Base-by-base conservation (phyloP, 78 protist species). In the Polysphondylium violaceum region DNA sequence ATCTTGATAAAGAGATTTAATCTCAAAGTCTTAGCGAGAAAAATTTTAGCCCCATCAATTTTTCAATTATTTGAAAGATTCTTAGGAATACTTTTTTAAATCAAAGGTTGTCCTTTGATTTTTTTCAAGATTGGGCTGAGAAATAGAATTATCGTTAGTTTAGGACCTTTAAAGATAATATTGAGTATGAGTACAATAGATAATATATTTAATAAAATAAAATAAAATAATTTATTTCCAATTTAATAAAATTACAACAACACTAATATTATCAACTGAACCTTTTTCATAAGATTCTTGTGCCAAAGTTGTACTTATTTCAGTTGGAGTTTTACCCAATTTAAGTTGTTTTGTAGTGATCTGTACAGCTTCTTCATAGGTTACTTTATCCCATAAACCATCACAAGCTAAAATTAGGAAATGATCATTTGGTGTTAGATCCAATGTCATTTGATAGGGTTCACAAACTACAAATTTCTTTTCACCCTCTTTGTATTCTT, bases 351-450 rank as follows among this genome's bases (percentile, higher is more conserved):
- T 75, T 33, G 77, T 25, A 36, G 43, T 44, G 31, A 76, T 50
- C 21, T 47, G 21, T n/a, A 65, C 76, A 36, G 86, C 75, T 41
- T 81, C 89, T 35, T 68, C 77, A 56, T 81, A 81, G 38, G 36
- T 47, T 0, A 91, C 90, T 31, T 81, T 71, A 60, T 91, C 95
- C 95, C 95, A 93, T 19, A 93, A 65, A 60, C 95, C 95, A 50
- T 93, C 95, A 27, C 95, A 93, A 25, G 88, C 89, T 14, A 85
- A 40, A 67, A 93, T 92, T 63, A 92, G 17, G 55, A 72, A 92
- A 59, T 92, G 95, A 53, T 72, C 88, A 16, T 75, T 51, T 55
- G 83, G 86, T 0, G 95, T 77, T n/a, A 92, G 67, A 1, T 76
- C 79, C 0, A 47, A 29, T 0, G 72, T 74, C 1, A 21, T n/a